phyloP scores from a whole-genome alignment of 2,329 filamentous ascomycete species.

The Dothistroma septosporum region DNA sequence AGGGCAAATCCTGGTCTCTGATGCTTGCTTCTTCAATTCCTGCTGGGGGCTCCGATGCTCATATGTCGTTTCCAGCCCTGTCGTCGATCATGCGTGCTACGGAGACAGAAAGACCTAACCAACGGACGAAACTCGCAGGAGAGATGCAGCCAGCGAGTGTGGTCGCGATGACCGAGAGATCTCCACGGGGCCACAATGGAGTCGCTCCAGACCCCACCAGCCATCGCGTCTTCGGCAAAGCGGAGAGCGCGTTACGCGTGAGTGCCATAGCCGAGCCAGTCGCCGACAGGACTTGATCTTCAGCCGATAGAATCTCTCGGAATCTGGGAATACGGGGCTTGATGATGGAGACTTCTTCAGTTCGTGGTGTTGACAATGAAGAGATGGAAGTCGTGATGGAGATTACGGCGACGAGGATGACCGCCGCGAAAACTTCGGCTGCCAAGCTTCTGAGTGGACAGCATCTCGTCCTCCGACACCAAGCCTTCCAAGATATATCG shows the following conservation, averaged over 20 bases:
- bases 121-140: conserved; percentile 68
- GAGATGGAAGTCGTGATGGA: too few relatives aligned
- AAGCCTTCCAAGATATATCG: too few relatives aligned
- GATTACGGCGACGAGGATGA: too few relatives aligned
- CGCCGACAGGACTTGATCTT: not conserved
- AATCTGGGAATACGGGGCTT: not conserved
- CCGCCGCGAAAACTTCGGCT: too few relatives aligned
- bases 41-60: not conserved
- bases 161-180: conserved; percentile 1
- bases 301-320: not conserved
- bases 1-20: not conserved
- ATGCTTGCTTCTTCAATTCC: not conserved
- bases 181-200: not conserved
- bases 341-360: not conserved
- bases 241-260: not conserved
- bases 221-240: not conserved
- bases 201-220: not conserved
- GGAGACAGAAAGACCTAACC: conserved; percentile 37
- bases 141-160: conserved; percentile 38
- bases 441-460: too few relatives aligned
- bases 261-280: not conserved
- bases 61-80: not conserved
- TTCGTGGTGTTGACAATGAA: not conserved
- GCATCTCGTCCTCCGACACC: too few relatives aligned
- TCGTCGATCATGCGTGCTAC: not conserved